Base-by-base conservation (phyloP, 169 alveolate genomes). In the Plasmodium adleri region DNA sequence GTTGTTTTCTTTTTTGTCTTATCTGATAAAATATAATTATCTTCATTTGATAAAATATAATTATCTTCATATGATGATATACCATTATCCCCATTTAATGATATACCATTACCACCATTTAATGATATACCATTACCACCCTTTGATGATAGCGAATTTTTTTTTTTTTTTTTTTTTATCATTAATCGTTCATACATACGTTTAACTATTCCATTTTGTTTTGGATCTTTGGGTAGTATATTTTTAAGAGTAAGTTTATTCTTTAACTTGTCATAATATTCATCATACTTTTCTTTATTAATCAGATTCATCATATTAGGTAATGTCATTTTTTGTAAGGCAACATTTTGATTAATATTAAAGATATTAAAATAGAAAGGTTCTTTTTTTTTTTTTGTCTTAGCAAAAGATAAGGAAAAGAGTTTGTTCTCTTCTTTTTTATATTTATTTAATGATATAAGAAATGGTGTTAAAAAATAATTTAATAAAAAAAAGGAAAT, bases 401-500 rank as follows among this genome's bases (percentile, higher is more conserved):
- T 39, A 26, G 13, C 3, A 1, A 68, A 13, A 12, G 74, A 52
- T 2, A 64, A 39, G 1, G 22, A 12, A 20, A 74, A 24, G 4
- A 22, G 28, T 9, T 45, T 64, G 3, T 78, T 56, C 24, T 39
- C 54, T 12, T 78, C 66, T 50, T 62, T 62, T 20, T 39, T 73
- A 12, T 13, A 45, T 7, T 5, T 50, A 50, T 20, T 12, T 17
- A 78, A 26, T 7, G 67, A 43, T 3, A 83, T 68, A 28, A 39
- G 47, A 39, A 32, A 50, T 22, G 91, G 91, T 13, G 91, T 83
- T 3, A 83, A 9, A 47, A 39, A 83, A 83, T 83, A 83, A 50
- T 71, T 83, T 45, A 83, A 72, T 50, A 70, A 24, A 28, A 83
- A 39, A 72, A 83, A 83, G 43, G 64, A 71, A 22, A 83, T 73